phyloP scores from a whole-genome alignment of 2,329 filamentous ascomycete genomes.

The Stagonosporopsis vannaccii region DNA sequence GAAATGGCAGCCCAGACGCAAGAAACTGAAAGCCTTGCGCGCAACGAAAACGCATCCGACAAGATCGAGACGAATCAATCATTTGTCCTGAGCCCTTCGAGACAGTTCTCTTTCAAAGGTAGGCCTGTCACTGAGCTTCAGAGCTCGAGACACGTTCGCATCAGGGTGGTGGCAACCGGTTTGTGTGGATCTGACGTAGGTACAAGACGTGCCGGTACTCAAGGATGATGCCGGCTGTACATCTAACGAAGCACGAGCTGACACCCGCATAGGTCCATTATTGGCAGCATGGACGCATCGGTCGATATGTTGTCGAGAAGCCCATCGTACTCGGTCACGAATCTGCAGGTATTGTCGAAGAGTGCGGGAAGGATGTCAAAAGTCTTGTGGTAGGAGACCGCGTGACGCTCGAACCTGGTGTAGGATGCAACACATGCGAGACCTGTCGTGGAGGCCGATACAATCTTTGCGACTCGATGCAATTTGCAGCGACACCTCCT shows the following conservation, averaged over 20 bases:
- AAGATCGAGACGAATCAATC: constrained; percentile 2
- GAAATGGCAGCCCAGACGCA: background rate
- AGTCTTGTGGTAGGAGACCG: constrained; percentile 34
- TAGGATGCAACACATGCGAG: constrained; percentile 31
- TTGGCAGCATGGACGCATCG: constrained; percentile 36
- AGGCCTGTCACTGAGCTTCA: constrained; percentile 71
- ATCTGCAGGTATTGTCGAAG: constrained; percentile 33
- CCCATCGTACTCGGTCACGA: constrained; percentile 42
- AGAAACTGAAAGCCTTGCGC: background rate
- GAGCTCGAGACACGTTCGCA: constrained; percentile 73
- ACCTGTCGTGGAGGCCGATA: constrained; percentile 27
- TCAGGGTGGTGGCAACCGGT: constrained; percentile 80
- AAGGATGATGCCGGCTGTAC: too few species aligned
- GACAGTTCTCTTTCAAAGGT: constrained; percentile 63
- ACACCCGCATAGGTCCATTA: constrained; percentile 20
- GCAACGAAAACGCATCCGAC: background rate
- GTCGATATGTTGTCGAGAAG: constrained; percentile 28
- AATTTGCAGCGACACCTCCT: constrained; percentile 35
- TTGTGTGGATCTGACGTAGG: constrained; percentile 74
- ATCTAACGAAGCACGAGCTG: background rate
- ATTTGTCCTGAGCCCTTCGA: constrained; percentile 16
- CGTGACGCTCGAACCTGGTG: constrained; percentile 39
- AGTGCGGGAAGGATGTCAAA: constrained; percentile 31
- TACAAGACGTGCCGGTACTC: background rate
- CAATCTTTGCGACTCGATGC: constrained; percentile 34